Evolutionary conservation across 345 rosid species (phyloP).

Genomic region (Salix exigua): DNA sequence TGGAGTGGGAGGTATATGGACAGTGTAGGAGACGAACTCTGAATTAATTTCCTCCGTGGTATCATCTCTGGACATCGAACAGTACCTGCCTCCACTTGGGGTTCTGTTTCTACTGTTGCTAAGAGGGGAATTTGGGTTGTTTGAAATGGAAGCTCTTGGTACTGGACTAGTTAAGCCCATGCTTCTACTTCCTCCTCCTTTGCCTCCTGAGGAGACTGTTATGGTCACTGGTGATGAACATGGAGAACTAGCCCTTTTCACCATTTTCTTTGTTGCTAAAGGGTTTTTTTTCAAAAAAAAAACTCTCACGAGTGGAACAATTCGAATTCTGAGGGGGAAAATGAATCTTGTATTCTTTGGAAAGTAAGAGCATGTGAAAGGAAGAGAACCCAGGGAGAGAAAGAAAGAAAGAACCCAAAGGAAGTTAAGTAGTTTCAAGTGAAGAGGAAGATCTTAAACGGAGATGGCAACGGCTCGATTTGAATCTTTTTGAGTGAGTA

Average conservation of each 20-base stretch:
- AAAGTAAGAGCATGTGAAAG: not conserved
- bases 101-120: slow-evolving; percentile 41
- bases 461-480: slow-evolving; percentile 10
- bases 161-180: slow-evolving; percentile 65
- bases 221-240: slow-evolving; percentile 69
- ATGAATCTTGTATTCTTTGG: not conserved
- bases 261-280: slow-evolving; percentile 22
- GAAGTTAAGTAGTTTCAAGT: not conserved
- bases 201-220: slow-evolving; percentile 60
- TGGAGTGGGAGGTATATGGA: slow-evolving; percentile 76
- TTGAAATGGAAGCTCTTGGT: slow-evolving; percentile 50
- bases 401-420: not conserved
- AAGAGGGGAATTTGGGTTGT: slow-evolving; percentile 60
- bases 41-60: slow-evolving; percentile 39
- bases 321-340: not conserved
- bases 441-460: not conserved
- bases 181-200: slow-evolving; percentile 64
- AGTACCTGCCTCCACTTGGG: slow-evolving; percentile 58
- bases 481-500: not conserved
- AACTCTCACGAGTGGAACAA: not conserved
- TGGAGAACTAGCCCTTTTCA: slow-evolving; percentile 50
- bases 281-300: not conserved
- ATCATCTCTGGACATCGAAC: slow-evolving; percentile 48
- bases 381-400: slow-evolving; percentile 6
- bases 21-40: slow-evolving; percentile 59